These are phyloP conservation scores for Paraleonurus japonicus DNA, from an alignment of 257 asterid genomes.

Conservation along the genomic window DNA sequence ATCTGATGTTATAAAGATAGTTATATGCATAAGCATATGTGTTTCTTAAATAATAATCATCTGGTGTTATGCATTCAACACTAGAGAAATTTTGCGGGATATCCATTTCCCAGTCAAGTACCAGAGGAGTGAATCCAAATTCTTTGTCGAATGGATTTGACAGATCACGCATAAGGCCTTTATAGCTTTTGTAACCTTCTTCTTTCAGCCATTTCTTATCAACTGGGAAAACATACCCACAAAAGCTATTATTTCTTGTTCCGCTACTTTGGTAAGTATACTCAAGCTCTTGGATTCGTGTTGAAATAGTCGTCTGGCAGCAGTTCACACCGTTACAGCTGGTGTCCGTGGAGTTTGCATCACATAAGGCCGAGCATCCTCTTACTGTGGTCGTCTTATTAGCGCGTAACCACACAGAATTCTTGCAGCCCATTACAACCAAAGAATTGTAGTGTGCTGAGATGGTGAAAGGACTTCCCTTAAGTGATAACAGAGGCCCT, in stretches of 20 bases:
- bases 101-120: slow-evolving; percentile 37
- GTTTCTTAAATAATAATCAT: too few species aligned
- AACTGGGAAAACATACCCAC: too few species aligned
- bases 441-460: slow-evolving; percentile 26
- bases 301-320: slow-evolving; percentile 26
- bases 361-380: slow-evolving; percentile 36
- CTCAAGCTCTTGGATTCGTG: background rate
- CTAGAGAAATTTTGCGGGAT: too few species aligned
- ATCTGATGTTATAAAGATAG: too few species aligned
- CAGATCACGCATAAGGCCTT: slow-evolving; percentile 7
- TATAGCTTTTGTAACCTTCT: slow-evolving; percentile 10
- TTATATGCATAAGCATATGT: too few species aligned
- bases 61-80: too few species aligned
- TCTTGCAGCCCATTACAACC: slow-evolving; percentile 34
- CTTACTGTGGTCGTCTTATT: background rate
- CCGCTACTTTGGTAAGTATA: slow-evolving; percentile 1
- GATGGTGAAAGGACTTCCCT: too few species aligned
- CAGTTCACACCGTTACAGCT: slow-evolving; percentile 35
- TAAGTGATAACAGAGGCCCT: too few species aligned
- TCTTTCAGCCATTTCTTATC: slow-evolving; percentile 24
- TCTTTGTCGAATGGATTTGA: too few species aligned
- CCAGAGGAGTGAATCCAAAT: slow-evolving; percentile 25
- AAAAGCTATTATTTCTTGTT: background rate
- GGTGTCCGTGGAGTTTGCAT: background rate
- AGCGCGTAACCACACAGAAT: slow-evolving; percentile 15